Evolutionary conservation across 2,329 filamentous ascomycete species (phyloP).

Genomic region (Xylariaceae sp.): DNA sequence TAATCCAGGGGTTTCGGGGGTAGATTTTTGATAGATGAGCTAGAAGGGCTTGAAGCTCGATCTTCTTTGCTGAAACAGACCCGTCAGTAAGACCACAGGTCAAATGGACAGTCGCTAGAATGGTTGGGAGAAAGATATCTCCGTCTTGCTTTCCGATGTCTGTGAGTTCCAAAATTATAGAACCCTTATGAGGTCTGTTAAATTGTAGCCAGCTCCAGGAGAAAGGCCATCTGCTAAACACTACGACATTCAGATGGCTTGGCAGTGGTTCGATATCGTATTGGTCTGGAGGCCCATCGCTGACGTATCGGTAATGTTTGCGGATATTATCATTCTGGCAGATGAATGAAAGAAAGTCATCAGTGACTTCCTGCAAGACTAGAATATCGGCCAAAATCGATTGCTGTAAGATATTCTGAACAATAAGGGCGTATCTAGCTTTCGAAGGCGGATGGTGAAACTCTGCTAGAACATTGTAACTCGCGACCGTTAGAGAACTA

Average conservation of each 20-base stretch:
- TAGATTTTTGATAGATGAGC: conserved; percentile 53
- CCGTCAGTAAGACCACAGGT: conserved; percentile 66
- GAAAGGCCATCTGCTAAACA: conserved; percentile 64
- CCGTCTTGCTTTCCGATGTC: conserved; percentile 38
- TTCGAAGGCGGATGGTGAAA: conserved; percentile 54
- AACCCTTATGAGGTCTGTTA: conserved; percentile 62
- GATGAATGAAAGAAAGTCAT: conserved; percentile 65
- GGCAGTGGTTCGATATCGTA: conserved; percentile 60
- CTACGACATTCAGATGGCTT: conserved; percentile 65
- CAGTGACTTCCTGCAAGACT: conserved; percentile 69
- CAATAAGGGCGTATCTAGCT: conserved; percentile 50
- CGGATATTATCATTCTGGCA: conserved; percentile 55
- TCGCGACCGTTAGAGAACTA: conserved; percentile 48
- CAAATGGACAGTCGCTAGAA: conserved; percentile 66
- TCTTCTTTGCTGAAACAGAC: conserved; percentile 62
- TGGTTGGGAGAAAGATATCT: conserved; percentile 46
- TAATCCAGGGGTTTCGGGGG: conserved; percentile 55
- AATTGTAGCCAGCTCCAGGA: conserved; percentile 62
- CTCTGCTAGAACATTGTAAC: conserved; percentile 62
- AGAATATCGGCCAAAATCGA: conserved; percentile 55
- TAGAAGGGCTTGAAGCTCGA: conserved; percentile 60
- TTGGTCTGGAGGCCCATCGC: conserved; percentile 63
- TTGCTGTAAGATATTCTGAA: conserved; percentile 52
- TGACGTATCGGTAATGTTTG: conserved; percentile 60
- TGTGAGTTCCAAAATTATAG: conserved; percentile 55